Percentiles rank a stretch among this genome's conserved stretches.
phyloP scores from a whole-genome alignment of 176 grass and related monocot genomes.

The maize (Zea mays) region Zm-B73-REFERENCE-NAM-5.0 NC_050096.1:164058501-164059000 shows the following conservation, averaged over 20 bases:
- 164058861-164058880: not conserved
- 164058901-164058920: too few relatives aligned
- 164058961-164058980: not conserved
- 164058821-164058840: not conserved
- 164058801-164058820: not conserved
- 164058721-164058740: too few relatives aligned
- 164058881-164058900: too few relatives aligned
- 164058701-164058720: too few relatives aligned
- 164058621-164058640: too few relatives aligned
- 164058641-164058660: not conserved
- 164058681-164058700: too few relatives aligned
- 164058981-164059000: not conserved
- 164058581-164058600: not conserved
- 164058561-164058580: not conserved
- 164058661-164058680: not conserved
- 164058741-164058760: too few relatives aligned
- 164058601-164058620: not conserved
- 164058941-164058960: not conserved
- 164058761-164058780: too few relatives aligned
- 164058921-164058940: not conserved
- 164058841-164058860: not conserved
- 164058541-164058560: not conserved
- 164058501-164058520: too few relatives aligned
- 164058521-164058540: not conserved
- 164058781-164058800: too few relatives aligned